Base-by-base conservation (phyloP, 306 rosid species). In the Inga leiocalycina region DNA sequence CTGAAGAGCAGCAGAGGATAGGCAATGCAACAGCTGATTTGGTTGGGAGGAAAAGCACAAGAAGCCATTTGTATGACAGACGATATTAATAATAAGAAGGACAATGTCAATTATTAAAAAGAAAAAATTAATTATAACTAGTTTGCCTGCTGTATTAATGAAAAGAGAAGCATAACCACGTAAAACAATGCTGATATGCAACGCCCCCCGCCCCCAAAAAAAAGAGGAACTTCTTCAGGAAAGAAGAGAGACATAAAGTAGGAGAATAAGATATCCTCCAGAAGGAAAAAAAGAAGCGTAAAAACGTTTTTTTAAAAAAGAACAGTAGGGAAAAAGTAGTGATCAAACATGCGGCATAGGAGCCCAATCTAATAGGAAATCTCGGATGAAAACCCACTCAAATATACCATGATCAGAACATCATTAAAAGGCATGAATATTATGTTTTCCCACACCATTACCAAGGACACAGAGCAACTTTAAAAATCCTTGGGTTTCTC, bases 11-110 rank as follows among this genome's bases (percentile, higher is more conserved):
- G 77, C 24, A 74, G 6, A 30, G 78, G 59, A 46, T 11, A 32
- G 78, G 45, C 79, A 52, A 11, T 75, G 79, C 27, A 27, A 52
- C 48, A 34, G 67, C 66, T 75, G 32, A 52, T 54, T 32, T 75
- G 20, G 48, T 75, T 75, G 61, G 48, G 8, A 73, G 43, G 43
- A 73, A 46, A 15, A 32, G 19, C 16, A 27, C 4, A 48, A 73
- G 35, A 43, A 44, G 27, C 12, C 10, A 22, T 71, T 44, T 20
- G 54, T 44, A 14, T 24, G 43, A 27, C 61, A 73, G 77, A 73
- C n/a, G 16, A 45, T 44, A 22, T 27, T 57, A 49, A 74, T 49
- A 30, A 74, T 32, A 49, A 59, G 34, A n/a, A 24, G 54, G 59
- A 73, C 56, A 44, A 44, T 22, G 27, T 24, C 64, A 74, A 51